phyloP scores from a whole-genome alignment of 441 rosid genomes.

The Geranium incanum region DNA sequence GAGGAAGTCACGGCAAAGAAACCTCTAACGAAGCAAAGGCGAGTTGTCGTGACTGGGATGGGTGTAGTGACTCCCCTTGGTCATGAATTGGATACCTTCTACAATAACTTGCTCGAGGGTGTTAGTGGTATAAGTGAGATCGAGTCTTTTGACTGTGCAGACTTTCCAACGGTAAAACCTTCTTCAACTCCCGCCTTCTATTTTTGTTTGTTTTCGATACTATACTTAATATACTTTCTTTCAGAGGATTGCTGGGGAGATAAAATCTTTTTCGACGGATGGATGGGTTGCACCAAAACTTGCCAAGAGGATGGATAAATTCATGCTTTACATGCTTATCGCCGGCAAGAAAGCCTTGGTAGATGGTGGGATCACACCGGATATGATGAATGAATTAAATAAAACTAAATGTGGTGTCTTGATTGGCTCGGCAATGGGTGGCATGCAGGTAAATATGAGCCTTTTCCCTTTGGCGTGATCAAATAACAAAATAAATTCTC shows the following conservation, averaged over 20 bases:
- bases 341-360: conserved; percentile 96
- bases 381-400: conserved; percentile 62
- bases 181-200: conserved; percentile 16
- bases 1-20: conserved; percentile 50
- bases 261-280: conserved; percentile 78
- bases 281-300: conserved; percentile 91
- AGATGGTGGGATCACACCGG: conserved; percentile 82
- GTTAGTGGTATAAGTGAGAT: conserved; percentile 76
- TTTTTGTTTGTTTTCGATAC: conserved; percentile 12
- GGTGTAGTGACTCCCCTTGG: conserved; percentile 78
- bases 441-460: conserved; percentile 53
- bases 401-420: conserved; percentile 68
- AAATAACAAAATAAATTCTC: not conserved
- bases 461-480: not conserved
- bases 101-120: conserved; percentile 77
- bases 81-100: conserved; percentile 64
- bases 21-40: conserved; percentile 54
- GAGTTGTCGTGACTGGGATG: conserved; percentile 96
- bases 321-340: conserved; percentile 94
- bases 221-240: conserved; percentile 13
- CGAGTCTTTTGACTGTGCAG: conserved; percentile 76
- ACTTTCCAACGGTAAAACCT: conserved; percentile 59
- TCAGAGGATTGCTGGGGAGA: conserved; percentile 96
- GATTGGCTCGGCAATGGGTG: conserved; percentile 82
- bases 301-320: conserved; percentile 92